Base-by-base conservation (phyloP, 2,329 filamentous ascomycete genomes). In the Emergomyces orientalis region DNA sequence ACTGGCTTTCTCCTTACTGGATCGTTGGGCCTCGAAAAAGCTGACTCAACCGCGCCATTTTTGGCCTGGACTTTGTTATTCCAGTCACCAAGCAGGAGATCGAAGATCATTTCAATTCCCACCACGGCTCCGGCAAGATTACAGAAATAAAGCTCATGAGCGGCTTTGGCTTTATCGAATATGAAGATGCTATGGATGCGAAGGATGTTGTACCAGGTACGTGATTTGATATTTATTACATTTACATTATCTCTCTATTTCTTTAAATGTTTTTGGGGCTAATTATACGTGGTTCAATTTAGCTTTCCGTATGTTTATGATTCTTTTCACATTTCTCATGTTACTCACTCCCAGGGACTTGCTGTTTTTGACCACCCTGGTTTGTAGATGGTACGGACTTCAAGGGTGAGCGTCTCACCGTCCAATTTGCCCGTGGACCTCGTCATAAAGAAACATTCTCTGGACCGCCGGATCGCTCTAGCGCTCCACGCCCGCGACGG, bases 71-170 rank as follows among this genome's bases (percentile, higher is more conserved):
- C 62, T 71, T 57, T 72, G 74, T 75, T 72, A 75, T 73, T 76
- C 76, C 80, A 95, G 92, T 90, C 81, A 97, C 92, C 79, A 97
- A 97, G 82, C 87, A 90, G 78, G 93, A 99, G 77, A 89, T 99
- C 76, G 92, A 97, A 80, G 86, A 87, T 72, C 93, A 97, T 79
- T 99, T 99, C 80, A 88, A 88, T 76, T 91, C 87, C 73, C 56
- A 97, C 54, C 91, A 97, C 86, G 94, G 93, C 75, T 93, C 91
- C 71, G 94, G 94, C 77, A 91, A 96, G 77, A 97, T 99, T 76
- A 94, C 89, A 70, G 94, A 99, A 81, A 93, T 99, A 81, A 99
- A 99, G 83, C 86, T 99, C 67, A 99, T 99, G 94, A 97, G 96
- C 76, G 94, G 94, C 73, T 99, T 99, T 75, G 94, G 94, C 76